Evolutionary conservation across 2,329 filamentous ascomycete genomes (phyloP).

Genomic region (Botrytis fabae): DNA sequence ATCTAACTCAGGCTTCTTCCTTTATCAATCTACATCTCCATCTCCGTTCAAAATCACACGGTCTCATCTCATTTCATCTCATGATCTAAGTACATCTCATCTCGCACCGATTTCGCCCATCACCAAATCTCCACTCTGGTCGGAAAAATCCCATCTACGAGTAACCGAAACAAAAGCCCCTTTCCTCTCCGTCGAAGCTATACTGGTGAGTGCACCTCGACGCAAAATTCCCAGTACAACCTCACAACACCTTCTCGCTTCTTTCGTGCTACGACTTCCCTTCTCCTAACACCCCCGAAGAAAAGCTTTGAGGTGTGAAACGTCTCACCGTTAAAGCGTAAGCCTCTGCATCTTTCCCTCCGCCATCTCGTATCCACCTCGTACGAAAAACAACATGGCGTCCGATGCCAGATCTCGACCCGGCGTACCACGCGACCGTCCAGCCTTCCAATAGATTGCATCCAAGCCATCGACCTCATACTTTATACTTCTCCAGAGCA

Average conservation of each 20-base stretch:
- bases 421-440: slow-evolving; percentile 4
- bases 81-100: slow-evolving; percentile 19
- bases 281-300: neutral
- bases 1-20: slow-evolving; percentile 6
- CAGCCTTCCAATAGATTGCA: slow-evolving; percentile 1
- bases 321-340: neutral
- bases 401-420: slow-evolving; percentile 18
- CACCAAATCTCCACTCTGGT: neutral
- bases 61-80: slow-evolving; percentile 20
- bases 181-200: neutral
- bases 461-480: slow-evolving; percentile 11
- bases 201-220: neutral
- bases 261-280: neutral
- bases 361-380: slow-evolving; percentile 8
- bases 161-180: neutral
- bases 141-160: neutral
- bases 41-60: slow-evolving; percentile 6
- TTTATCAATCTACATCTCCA: slow-evolving; percentile 2
- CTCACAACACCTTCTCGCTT: slow-evolving; percentile 5
- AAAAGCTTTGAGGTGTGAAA: neutral
- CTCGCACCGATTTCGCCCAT: neutral
- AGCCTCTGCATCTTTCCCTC: neutral
- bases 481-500: neutral
- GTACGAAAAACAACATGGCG: neutral
- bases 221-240: slow-evolving; percentile 1